These are phyloP conservation scores for Wallacemonas collosoma DNA, from an alignment of 208 protist genomes.

Conservation along the genomic window DNA sequence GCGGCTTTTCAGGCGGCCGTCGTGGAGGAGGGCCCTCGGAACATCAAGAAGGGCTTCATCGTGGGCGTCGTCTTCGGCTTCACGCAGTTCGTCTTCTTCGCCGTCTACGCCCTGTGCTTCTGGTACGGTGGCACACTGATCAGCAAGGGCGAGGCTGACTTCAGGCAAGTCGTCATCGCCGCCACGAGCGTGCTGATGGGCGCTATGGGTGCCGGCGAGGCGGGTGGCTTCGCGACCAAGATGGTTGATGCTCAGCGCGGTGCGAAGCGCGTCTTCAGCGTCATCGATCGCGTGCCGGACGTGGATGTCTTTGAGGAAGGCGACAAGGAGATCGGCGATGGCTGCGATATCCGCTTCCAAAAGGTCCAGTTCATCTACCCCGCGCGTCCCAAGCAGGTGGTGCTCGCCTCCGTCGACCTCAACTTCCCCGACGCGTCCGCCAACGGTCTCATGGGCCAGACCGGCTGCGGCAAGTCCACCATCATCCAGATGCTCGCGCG, in stretches of 20 bases:
- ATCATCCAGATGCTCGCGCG: slow-evolving; percentile 79
- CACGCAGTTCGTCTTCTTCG: slow-evolving; percentile 64
- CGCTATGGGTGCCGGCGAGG: slow-evolving; percentile 64
- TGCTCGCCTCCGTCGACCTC: slow-evolving; percentile 61
- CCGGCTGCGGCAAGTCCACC: slow-evolving; percentile 85
- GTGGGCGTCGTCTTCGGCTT: slow-evolving; percentile 83
- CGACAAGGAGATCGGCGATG: slow-evolving; percentile 47
- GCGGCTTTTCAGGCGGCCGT: slow-evolving; percentile 31
- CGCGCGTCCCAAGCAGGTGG: slow-evolving; percentile 54
- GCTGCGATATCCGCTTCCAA: slow-evolving; percentile 55
- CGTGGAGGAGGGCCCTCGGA: slow-evolving; percentile 22
- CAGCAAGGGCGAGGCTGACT: slow-evolving; percentile 53
- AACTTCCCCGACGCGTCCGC: slow-evolving; percentile 74
- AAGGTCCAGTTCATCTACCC: slow-evolving; percentile 86
- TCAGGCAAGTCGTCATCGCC: slow-evolving; percentile 55
- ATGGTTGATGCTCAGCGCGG: slow-evolving; percentile 53
- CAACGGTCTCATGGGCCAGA: slow-evolving; percentile 28
- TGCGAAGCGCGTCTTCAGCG: slow-evolving; percentile 65
- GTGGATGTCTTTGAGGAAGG: slow-evolving; percentile 61
- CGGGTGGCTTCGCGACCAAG: slow-evolving; percentile 65
- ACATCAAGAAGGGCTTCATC: slow-evolving; percentile 34
- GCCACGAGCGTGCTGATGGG: slow-evolving; percentile 61
- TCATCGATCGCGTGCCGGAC: slow-evolving; percentile 67
- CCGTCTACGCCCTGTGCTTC: slow-evolving; percentile 62
- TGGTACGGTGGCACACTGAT: slow-evolving; percentile 85